These are phyloP conservation scores for Venturia oleaginea DNA, from an alignment of 2,329 filamentous ascomycete species.

Conservation along the genomic window DNA sequence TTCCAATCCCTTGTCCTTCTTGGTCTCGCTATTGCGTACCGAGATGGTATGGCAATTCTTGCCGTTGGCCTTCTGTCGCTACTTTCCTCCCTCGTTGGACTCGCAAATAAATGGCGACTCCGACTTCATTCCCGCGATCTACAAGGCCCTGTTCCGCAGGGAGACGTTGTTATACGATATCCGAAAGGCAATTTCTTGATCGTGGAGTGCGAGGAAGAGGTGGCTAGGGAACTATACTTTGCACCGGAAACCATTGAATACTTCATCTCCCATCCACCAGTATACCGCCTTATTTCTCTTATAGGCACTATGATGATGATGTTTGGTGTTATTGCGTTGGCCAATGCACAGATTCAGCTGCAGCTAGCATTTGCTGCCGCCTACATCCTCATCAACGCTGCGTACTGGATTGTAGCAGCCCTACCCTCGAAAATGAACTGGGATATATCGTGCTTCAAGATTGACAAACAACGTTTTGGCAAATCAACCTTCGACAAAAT, in stretches of 20 bases:
- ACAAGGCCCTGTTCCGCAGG: slow-evolving; percentile 22
- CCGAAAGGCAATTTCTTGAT: slow-evolving; percentile 42
- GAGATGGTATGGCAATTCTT: slow-evolving; percentile 42
- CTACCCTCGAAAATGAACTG: slow-evolving; percentile 38
- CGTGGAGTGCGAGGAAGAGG: slow-evolving; percentile 38
- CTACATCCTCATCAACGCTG: slow-evolving; percentile 40
- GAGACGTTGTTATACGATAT: slow-evolving; percentile 42
- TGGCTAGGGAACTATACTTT: slow-evolving; percentile 43
- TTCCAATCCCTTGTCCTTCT: slow-evolving; percentile 34
- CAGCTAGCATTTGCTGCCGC: slow-evolving; percentile 42
- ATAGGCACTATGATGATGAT: slow-evolving; percentile 43
- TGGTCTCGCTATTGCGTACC: slow-evolving; percentile 33
- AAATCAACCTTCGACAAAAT: too few species aligned
- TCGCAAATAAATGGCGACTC: slow-evolving; percentile 41
- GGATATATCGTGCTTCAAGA: slow-evolving; percentile 37
- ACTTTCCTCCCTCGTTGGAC: slow-evolving; percentile 40
- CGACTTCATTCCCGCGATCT: slow-evolving; percentile 30
- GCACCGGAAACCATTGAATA: slow-evolving; percentile 42
- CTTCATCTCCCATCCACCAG: slow-evolving; percentile 28
- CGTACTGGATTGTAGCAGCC: slow-evolving; percentile 43
- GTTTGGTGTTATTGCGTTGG: slow-evolving; percentile 42
- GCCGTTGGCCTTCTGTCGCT: slow-evolving; percentile 39
- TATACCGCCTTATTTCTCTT: slow-evolving; percentile 39
- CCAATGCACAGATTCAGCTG: slow-evolving; percentile 38
- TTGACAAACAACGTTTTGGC: slow-evolving; percentile 29